Conservation (phyloP, 2,329 filamentous ascomycete genomes). For the Fusarium temperatum region DNA sequence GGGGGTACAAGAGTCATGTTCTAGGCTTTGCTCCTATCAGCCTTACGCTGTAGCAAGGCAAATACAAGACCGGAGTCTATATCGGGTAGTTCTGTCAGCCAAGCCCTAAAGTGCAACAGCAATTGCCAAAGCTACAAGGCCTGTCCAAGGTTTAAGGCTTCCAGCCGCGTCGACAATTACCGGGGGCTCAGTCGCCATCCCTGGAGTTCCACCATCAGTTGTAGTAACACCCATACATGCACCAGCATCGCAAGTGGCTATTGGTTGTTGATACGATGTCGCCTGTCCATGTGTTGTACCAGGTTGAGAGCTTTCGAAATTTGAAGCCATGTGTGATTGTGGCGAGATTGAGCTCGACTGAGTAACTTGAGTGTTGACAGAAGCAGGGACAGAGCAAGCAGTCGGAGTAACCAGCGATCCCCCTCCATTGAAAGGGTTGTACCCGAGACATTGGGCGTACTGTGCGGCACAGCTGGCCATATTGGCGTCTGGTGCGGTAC, state of each 20-base stretch:
- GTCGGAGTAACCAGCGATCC: constrained; percentile 4
- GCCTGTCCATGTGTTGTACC: neutral
- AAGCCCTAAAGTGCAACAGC: neutral
- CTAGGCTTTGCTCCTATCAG: neutral
- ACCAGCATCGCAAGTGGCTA: neutral
- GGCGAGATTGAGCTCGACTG: neutral
- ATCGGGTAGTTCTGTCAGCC: too few relatives aligned
- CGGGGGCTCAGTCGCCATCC: neutral
- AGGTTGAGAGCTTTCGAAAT: neutral
- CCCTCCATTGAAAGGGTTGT: constrained; percentile 3
- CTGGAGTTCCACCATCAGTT: neutral
- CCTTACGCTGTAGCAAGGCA: neutral
- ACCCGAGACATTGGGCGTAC: constrained; percentile 1
- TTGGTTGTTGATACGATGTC: neutral
- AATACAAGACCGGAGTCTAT: neutral
- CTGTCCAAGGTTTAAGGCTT: neutral
- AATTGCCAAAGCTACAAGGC: neutral
- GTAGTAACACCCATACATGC: neutral
- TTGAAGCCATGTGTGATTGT: neutral
- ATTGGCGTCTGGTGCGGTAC: neutral
- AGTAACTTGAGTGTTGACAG: neutral
- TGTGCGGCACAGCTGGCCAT: neutral
- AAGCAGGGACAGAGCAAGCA: neutral
- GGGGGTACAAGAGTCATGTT: neutral
- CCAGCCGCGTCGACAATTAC: neutral